A percentile compares a stretch with the other conserved stretches of the same genome.
phyloP scores from a whole-genome alignment of 805 yeast genomes.

The Spathaspora passalidarum region DNA sequence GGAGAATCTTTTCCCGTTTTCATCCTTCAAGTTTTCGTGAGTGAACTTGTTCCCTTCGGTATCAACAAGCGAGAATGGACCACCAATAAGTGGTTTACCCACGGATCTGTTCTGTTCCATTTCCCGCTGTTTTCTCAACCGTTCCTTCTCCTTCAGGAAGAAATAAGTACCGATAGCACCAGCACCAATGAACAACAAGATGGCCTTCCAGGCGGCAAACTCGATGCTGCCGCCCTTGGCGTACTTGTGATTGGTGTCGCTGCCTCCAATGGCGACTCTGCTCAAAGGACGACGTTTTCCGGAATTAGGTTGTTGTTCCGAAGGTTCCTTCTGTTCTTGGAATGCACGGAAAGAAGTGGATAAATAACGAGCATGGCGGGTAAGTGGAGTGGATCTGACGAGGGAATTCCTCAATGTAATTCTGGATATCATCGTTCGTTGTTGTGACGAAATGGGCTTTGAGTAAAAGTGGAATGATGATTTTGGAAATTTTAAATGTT shows the following conservation, averaged over 20 bases:
- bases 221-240: slow-evolving; percentile 51
- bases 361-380: neutral
- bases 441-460: neutral
- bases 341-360: neutral
- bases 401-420: neutral
- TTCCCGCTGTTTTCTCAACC: slow-evolving; percentile 68
- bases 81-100: slow-evolving; percentile 93
- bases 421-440: slow-evolving; percentile 3
- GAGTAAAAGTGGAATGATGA: slow-evolving; percentile 1
- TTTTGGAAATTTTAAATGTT: neutral
- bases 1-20: slow-evolving; percentile 55
- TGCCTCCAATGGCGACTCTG: slow-evolving; percentile 74
- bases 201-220: slow-evolving; percentile 84
- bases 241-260: slow-evolving; percentile 31
- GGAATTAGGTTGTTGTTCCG: neutral
- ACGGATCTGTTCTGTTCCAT: slow-evolving; percentile 84
- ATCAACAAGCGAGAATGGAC: slow-evolving; percentile 75
- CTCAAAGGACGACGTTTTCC: slow-evolving; percentile 57
- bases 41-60: slow-evolving; percentile 72
- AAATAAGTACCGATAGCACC: slow-evolving; percentile 73
- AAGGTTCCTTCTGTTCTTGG: slow-evolving; percentile 1
- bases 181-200: slow-evolving; percentile 57
- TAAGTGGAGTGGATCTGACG: neutral
- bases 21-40: slow-evolving; percentile 66
- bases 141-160: slow-evolving; percentile 74